Percentiles rank a stretch among this genome's conserved stretches.
Conservation (phyloP, 176 grass and related monocot genomes). For the Chloris gayana region DNA sequence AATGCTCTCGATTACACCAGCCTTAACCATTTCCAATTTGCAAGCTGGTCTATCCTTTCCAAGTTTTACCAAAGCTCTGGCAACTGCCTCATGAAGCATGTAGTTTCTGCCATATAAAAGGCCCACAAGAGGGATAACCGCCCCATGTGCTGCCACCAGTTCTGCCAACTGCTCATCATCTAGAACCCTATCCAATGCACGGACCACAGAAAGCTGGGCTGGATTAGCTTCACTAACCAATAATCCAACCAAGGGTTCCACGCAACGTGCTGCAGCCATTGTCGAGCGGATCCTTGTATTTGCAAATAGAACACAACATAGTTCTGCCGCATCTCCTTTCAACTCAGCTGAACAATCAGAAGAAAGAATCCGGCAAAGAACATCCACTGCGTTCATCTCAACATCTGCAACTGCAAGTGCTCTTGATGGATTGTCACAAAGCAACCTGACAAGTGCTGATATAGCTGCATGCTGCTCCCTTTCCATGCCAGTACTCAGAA, state of each 20-base stretch:
- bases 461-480: slow-evolving; percentile 99
- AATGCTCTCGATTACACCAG: slow-evolving; percentile 94
- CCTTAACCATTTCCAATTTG: slow-evolving; percentile 99
- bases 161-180: slow-evolving; percentile 97
- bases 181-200: slow-evolving; percentile 93
- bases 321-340: slow-evolving; percentile 96
- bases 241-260: slow-evolving; percentile 88
- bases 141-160: slow-evolving; percentile 86
- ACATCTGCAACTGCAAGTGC: slow-evolving; percentile 89
- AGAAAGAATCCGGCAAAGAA: slow-evolving; percentile 89
- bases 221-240: slow-evolving; percentile 79
- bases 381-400: slow-evolving; percentile 97
- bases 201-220: slow-evolving; percentile 92
- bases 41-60: slow-evolving; percentile 92
- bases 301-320: slow-evolving; percentile 91
- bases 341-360: slow-evolving; percentile 88
- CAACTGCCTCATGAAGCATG: slow-evolving; percentile 85
- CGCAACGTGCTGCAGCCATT: slow-evolving; percentile 85
- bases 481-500: slow-evolving; percentile 91
- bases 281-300: slow-evolving; percentile 98
- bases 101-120: slow-evolving; percentile 95
- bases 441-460: slow-evolving; percentile 91
- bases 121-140: slow-evolving; percentile 83
- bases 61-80: slow-evolving; percentile 92
- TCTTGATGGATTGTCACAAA: slow-evolving; percentile 91